phyloP scores from a whole-genome alignment of 2,329 filamentous ascomycete genomes.

The Colletotrichum ledebouriae region DNA sequence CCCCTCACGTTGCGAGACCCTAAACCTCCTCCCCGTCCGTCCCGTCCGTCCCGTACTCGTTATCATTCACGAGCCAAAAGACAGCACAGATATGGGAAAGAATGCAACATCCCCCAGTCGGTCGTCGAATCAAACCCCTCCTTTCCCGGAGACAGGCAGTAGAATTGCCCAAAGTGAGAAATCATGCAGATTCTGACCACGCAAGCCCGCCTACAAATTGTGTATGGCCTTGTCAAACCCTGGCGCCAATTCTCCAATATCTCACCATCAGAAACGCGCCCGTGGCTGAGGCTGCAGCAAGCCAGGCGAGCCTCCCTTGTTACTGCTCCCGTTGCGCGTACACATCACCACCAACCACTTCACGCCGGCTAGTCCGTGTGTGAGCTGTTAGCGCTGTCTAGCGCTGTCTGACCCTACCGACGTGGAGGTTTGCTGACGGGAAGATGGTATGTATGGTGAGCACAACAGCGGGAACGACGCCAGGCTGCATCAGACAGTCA shows the following conservation, averaged over 20 bases:
- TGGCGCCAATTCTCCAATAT: slow-evolving; percentile 16
- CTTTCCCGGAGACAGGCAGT: background rate
- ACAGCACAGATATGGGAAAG: background rate
- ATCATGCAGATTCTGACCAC: slow-evolving; percentile 27
- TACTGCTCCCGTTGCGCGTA: slow-evolving; percentile 6
- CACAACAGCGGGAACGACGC: slow-evolving; percentile 8
- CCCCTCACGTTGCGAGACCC: too few relatives aligned
- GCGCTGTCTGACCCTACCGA: background rate
- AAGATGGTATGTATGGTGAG: slow-evolving; percentile 15
- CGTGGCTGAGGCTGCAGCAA: slow-evolving; percentile 34
- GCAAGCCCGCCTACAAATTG: slow-evolving; percentile 22
- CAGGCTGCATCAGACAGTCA: slow-evolving; percentile 23
- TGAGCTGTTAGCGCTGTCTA: background rate
- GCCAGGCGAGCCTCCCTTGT: background rate
- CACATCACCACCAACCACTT: background rate
- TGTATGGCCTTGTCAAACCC: slow-evolving; percentile 11
- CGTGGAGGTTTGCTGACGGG: background rate
- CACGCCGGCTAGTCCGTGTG: background rate
- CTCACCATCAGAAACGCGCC: slow-evolving; percentile 21
- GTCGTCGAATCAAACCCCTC: background rate
- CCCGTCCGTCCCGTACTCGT: background rate
- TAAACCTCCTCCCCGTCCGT: background rate
- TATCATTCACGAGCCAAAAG: background rate
- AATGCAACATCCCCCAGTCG: background rate
- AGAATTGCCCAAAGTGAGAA: slow-evolving; percentile 26